A percentile compares a stretch with the other conserved stretches of the same genome.
Conservation (phyloP, 495 filamentous ascomycete genomes). For the Glutinoglossum americanum region DNA sequence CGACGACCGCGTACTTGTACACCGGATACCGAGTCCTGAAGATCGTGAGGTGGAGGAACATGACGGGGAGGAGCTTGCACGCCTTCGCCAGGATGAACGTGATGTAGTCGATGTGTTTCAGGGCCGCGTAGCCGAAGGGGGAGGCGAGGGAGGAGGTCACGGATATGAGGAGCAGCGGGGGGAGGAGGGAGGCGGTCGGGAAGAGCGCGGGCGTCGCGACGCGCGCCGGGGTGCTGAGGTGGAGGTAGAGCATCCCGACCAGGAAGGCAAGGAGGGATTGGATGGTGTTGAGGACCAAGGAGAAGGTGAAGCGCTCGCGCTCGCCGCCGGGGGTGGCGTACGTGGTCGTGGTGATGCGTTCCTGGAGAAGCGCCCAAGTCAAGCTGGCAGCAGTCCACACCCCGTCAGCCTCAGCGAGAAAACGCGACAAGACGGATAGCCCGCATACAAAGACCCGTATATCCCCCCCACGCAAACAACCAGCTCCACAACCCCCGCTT, state of each 20-base stretch:
- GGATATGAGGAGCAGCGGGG: constrained; percentile 68
- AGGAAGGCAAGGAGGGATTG: constrained; percentile 78
- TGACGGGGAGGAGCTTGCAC: constrained; percentile 94
- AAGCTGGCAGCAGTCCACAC: no score
- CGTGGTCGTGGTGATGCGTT: constrained; percentile 87
- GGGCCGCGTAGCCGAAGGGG: constrained; percentile 84
- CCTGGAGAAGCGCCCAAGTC: constrained; percentile 89
- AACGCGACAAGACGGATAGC: no score
- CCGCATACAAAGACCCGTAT: constrained; percentile 77
- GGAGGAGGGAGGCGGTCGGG: constrained; percentile 70
- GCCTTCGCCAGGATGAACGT: constrained; percentile 95
- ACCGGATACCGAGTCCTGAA: constrained; percentile 81
- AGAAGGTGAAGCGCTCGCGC: constrained; percentile 60
- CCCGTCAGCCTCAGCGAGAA: no score
- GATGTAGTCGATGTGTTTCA: constrained; percentile 93
- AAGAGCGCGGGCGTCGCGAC: constrained; percentile 36
- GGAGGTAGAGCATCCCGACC: constrained; percentile 70
- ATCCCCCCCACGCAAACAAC: constrained; percentile 79
- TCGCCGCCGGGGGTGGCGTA: constrained; percentile 39
- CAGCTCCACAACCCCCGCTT: constrained; percentile 44
- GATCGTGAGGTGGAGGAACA: constrained; percentile 83
- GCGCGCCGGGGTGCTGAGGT: no score
- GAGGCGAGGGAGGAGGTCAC: constrained; percentile 71
- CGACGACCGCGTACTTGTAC: constrained; percentile 90
- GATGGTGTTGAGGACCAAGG: constrained; percentile 87